Evolutionary conservation across 2,329 filamentous ascomycete species (phyloP).

Genomic region (Aureobasidium sp.): DNA sequence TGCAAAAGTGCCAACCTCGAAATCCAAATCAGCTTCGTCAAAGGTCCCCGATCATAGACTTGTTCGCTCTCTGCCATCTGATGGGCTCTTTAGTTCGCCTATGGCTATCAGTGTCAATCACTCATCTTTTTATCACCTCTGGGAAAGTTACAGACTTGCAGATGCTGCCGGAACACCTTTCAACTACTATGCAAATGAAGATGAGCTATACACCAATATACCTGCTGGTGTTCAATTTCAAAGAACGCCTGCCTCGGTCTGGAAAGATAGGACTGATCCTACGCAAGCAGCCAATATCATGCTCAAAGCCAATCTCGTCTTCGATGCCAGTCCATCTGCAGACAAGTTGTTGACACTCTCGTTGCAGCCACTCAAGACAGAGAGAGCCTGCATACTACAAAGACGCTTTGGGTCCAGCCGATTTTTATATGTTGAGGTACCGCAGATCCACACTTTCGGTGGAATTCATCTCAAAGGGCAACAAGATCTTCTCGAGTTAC

Average conservation of each 20-base stretch:
- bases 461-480: conserved; percentile 15
- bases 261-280: background rate
- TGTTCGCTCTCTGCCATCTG: background rate
- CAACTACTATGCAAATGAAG: background rate
- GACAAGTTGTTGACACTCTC: conserved; percentile 17
- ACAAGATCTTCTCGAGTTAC: conserved; percentile 16
- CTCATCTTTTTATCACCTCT: background rate
- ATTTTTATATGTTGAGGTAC: conserved; percentile 33
- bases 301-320: conserved; percentile 4
- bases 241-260: background rate
- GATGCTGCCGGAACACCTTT: background rate
- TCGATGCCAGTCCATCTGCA: background rate
- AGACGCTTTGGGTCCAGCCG: conserved; percentile 28
- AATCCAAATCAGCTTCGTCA: background rate
- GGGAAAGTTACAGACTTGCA: conserved; percentile 6
- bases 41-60: background rate
- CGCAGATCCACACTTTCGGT: conserved; percentile 19
- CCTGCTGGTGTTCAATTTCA: background rate
- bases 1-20: background rate
- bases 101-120: background rate
- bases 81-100: background rate
- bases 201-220: background rate
- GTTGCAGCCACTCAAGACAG: conserved; percentile 16
- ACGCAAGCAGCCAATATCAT: background rate
- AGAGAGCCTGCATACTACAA: conserved; percentile 18